Percentiles rank a stretch among this genome's conserved stretches.
Evolutionary conservation across 306 rosid genomes (phyloP).

Genomic region (Ochetophila trinervis): DNA sequence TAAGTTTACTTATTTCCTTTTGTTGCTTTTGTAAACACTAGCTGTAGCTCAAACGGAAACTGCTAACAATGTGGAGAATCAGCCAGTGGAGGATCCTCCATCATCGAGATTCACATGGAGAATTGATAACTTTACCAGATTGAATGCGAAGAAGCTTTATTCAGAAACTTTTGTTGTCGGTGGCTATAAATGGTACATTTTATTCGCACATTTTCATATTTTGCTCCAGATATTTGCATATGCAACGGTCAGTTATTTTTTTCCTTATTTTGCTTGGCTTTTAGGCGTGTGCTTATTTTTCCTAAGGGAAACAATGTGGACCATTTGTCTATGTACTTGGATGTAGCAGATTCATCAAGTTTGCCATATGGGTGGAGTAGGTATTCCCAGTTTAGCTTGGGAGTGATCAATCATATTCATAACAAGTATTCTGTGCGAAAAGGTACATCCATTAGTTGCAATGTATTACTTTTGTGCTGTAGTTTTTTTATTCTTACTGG

Average conservation of each 20-base stretch:
- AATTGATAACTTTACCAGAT: constrained; percentile 69
- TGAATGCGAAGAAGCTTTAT: constrained; percentile 66
- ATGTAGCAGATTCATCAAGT: constrained; percentile 70
- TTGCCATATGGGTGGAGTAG: constrained; percentile 94
- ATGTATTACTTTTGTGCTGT: not conserved
- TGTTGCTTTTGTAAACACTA: constrained; percentile 28
- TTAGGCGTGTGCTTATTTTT: constrained; percentile 87
- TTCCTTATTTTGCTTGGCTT: constrained; percentile 17
- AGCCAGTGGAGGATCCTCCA: constrained; percentile 75
- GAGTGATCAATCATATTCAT: constrained; percentile 62
- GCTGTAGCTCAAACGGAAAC: constrained; percentile 70
- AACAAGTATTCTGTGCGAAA: constrained; percentile 68
- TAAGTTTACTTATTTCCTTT: not conserved
- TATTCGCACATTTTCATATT: not conserved
- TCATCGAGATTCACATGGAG: constrained; percentile 77
- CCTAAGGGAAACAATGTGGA: constrained; percentile 95
- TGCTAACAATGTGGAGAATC: constrained; percentile 45
- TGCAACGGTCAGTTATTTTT: constrained; percentile 4
- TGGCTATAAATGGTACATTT: constrained; percentile 72
- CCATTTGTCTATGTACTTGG: constrained; percentile 83
- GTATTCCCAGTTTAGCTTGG: constrained; percentile 85
- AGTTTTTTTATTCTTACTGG: not conserved
- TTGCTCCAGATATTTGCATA: not conserved
- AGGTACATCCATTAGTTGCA: constrained; percentile 40
- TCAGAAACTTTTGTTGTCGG: constrained; percentile 74